Evolutionary conservation across 768 basidiomycete genomes (phyloP).

Genomic region (Pleurotus giganteus): DNA sequence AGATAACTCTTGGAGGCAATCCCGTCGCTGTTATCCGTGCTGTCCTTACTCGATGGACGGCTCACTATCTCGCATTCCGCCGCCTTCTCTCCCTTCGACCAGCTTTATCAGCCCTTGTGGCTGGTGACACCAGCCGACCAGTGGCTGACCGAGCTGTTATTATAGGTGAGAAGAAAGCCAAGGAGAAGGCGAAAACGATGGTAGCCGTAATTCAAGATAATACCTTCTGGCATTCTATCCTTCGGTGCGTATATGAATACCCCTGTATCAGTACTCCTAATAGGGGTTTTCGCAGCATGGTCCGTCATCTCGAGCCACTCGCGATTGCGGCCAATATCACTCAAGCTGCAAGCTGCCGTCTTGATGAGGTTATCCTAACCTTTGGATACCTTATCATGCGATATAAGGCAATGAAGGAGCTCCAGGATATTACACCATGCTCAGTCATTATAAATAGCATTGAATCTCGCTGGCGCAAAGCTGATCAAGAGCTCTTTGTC

Average conservation of each 20-base stretch:
- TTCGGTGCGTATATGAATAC: conserved; percentile 17
- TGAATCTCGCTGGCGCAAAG: conserved; percentile 24
- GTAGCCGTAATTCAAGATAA: conserved; percentile 23
- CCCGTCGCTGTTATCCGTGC: conserved; percentile 26
- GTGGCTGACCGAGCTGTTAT: conserved; percentile 5
- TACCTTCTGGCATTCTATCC: conserved; percentile 28
- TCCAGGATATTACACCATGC: not conserved
- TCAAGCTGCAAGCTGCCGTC: conserved; percentile 11
- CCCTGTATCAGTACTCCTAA: too few species aligned
- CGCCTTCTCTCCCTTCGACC: conserved; percentile 25
- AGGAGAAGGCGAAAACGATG: conserved; percentile 26
- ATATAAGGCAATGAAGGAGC: not conserved
- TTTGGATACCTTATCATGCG: conserved; percentile 7
- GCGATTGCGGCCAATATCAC: conserved; percentile 16
- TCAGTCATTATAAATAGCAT: conserved; percentile 15
- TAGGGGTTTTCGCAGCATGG: conserved; percentile 10
- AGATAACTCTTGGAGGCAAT: not conserved
- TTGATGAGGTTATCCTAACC: conserved; percentile 11
- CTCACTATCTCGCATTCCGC: conserved; percentile 31
- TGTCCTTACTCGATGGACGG: conserved; percentile 33
- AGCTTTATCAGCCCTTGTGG: conserved; percentile 17
- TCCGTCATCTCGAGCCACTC: conserved; percentile 18
- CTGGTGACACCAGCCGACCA: conserved; percentile 14
- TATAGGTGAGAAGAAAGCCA: conserved; percentile 21
- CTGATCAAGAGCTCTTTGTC: conserved; percentile 30